Percentiles rank a stretch among this genome's conserved stretches.
Conservation (phyloP, 139 green algal genomes). For the Micractinium sp. region DNA sequence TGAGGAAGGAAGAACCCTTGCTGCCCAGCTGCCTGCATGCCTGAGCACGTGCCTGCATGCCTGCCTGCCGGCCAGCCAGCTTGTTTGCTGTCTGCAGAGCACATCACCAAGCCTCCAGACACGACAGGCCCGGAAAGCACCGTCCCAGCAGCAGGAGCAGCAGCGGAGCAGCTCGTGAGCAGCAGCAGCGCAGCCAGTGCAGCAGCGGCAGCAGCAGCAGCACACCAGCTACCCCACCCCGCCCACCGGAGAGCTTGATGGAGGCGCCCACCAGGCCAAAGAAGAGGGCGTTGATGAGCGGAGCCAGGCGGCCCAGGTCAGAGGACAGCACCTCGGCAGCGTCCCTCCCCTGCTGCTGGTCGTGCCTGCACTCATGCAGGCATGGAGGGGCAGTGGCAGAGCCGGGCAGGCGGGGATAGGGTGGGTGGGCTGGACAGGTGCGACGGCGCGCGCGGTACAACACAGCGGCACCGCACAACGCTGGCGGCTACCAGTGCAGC, state of each 20-base stretch:
- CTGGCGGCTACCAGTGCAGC: too few species aligned
- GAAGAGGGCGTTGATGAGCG: conserved; percentile 80
- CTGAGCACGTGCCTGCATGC: not conserved
- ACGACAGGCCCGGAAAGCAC: too few species aligned
- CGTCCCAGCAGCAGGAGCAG: too few species aligned
- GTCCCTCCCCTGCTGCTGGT: conserved; percentile 41
- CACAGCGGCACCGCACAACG: too few species aligned
- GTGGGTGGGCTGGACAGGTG: not conserved
- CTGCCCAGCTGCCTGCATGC: not conserved
- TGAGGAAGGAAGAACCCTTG: too few species aligned
- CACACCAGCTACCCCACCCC: not conserved
- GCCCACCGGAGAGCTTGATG: conserved; percentile 62
- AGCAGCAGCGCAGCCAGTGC: not conserved
- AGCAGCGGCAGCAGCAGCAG: not conserved
- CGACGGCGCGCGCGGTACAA: too few species aligned
- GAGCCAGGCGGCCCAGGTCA: conserved; percentile 65
- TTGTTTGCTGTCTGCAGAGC: too few species aligned
- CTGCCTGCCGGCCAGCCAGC: too few species aligned
- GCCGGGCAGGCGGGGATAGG: not conserved
- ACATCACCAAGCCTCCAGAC: too few species aligned
- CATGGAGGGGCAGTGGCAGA: not conserved
- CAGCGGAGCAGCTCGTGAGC: too few species aligned
- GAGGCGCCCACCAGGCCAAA: conserved; percentile 85
- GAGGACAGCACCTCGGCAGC: conserved; percentile 51
- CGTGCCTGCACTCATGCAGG: not conserved